Evolutionary conservation across 768 basidiomycete genomes (phyloP), one percentile per base, ranked within the genome.

Genomic region (Boletus reticuloceps): DNA sequence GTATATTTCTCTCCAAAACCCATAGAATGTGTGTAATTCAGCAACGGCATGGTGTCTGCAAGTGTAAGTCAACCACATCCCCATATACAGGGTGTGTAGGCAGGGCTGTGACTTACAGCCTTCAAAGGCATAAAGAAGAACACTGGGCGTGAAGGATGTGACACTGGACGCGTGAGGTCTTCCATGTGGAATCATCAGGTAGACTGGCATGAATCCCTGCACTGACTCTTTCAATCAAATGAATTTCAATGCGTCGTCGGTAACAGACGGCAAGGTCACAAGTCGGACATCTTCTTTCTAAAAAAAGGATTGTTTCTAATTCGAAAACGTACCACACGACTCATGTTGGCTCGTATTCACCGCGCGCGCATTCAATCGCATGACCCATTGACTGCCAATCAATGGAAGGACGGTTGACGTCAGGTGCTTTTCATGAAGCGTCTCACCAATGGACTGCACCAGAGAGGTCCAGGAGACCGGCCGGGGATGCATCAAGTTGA

Each of bases 1-100:
- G 88, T 72, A n/a, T 76, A 77, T n/a, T 67, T 73, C 57, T 89
- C 82, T 0, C 88, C 88, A 54, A 75, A 88, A 5, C 88, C 88
- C 32, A 79, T 68, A 1, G 84, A n/a, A n/a, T n/a, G n/a, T 84
- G 0, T 84, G 64, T 89, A 89, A 65, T 88, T 88, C 0, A 82
- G 82, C 12, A 79, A 57, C 2, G 82, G 82, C 7, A 88, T 53
- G 0, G 81, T 83, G 61, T 84, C 88, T 84, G n/a, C 8, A 43
- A 6, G 19, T 6, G 1, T 13, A 3, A 10, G 60, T 47, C 36
- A 57, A 34, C 25, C 16, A 32, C 14, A 9, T 13, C 39, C n/a
- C 12, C 19, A 2, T 36, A 36, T 16, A 36, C 12, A 36, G 34
- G 34, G 14, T 36, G 12, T 1, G 3, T 2, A 36, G 34, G 34